A percentile compares a stretch with the other conserved stretches of the same genome.
Conservation (phyloP, 768 basidiomycete genomes). For the Hebeloma cylindrosporum region DNA sequence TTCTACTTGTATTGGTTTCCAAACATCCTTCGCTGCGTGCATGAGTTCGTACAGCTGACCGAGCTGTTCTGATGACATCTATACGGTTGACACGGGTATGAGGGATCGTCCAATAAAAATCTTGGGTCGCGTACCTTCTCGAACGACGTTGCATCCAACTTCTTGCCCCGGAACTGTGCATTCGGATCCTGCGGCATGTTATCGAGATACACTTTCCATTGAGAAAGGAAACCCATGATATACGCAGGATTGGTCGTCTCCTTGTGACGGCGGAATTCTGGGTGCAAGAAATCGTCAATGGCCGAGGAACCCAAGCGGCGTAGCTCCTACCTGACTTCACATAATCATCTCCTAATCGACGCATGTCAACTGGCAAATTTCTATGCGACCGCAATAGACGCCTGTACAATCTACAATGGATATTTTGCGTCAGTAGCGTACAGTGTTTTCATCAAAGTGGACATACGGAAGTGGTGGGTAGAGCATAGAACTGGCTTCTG, state of each 20-base stretch:
- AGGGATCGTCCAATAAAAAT: background rate
- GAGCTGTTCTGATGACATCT: conserved; percentile 91
- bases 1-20: conserved; percentile 56
- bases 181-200: conserved; percentile 51
- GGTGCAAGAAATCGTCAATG: background rate
- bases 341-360: conserved; percentile 82
- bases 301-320: background rate
- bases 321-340: conserved; percentile 77
- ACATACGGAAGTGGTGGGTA: conserved; percentile 84
- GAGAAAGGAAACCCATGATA: conserved; percentile 91
- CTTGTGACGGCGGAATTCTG: conserved; percentile 87
- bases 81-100: conserved; percentile 4
- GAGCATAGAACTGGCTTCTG: conserved; percentile 63
- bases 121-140: conserved; percentile 60
- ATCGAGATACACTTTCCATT: conserved; percentile 95
- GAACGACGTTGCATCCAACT: conserved; percentile 65
- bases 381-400: conserved; percentile 79
- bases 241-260: conserved; percentile 81
- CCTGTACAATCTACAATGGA: conserved; percentile 70
- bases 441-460: background rate
- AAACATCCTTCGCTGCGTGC: conserved; percentile 86
- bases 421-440: background rate
- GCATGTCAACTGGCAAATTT: conserved; percentile 72
- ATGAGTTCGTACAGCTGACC: conserved; percentile 94
- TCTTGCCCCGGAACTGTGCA: conserved; percentile 58